Conservation (phyloP, 257 asterid genomes). For the Ilex asprella region DNA sequence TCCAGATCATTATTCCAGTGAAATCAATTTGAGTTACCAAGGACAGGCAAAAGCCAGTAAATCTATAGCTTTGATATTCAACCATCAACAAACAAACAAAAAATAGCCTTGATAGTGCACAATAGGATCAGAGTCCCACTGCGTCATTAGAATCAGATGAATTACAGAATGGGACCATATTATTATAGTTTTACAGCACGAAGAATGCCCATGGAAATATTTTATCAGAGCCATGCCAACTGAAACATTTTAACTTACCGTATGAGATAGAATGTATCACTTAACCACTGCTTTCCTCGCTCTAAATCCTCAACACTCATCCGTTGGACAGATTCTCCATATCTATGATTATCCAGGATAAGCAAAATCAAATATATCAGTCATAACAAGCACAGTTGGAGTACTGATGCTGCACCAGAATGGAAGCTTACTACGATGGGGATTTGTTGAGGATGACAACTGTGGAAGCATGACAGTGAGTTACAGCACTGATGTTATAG, state of each 20-base stretch:
- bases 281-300: slow-evolving; percentile 89
- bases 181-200: not conserved
- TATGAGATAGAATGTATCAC: slow-evolving; percentile 73
- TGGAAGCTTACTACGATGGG: too few species aligned
- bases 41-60: not conserved
- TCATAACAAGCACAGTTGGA: not conserved
- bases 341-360: slow-evolving; percentile 36
- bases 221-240: not conserved
- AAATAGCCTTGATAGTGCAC: not conserved
- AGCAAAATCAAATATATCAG: not conserved
- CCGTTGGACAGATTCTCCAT: slow-evolving; percentile 57
- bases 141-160: not conserved
- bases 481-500: too few species aligned
- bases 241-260: slow-evolving; percentile 31
- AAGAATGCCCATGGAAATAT: too few species aligned
- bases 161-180: not conserved
- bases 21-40: not conserved
- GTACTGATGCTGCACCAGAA: too few species aligned
- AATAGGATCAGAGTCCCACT: not conserved
- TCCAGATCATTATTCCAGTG: not conserved
- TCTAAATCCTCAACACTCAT: slow-evolving; percentile 74
- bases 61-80: not conserved
- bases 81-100: not conserved
- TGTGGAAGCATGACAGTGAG: too few species aligned
- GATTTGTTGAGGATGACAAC: too few species aligned